Conservation (phyloP, 306 rosid genomes). For the Cucurbita pepo region DNA sequence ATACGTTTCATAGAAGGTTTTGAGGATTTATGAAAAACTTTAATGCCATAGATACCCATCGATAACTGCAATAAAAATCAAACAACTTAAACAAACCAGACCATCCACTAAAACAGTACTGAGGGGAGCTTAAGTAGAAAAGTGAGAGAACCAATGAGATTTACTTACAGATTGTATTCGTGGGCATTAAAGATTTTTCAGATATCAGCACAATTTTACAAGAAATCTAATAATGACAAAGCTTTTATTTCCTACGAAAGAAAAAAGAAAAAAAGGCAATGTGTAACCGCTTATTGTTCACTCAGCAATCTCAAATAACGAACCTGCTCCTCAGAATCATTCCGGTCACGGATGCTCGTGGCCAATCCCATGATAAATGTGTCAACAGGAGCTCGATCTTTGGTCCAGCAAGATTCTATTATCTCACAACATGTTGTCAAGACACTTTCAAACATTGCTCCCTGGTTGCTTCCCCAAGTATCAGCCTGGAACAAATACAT, state of each 20-base stretch:
- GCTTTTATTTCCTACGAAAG: neutral
- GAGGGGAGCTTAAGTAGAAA: too few species aligned
- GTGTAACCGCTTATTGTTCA: neutral
- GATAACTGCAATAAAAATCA: neutral
- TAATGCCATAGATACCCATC: neutral
- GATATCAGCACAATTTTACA: neutral
- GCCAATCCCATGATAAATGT: constrained; percentile 96
- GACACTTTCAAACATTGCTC: constrained; percentile 85
- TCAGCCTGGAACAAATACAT: constrained; percentile 47
- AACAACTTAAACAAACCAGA: neutral
- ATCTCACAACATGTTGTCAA: constrained; percentile 65
- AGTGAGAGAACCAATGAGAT: neutral
- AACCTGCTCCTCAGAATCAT: constrained; percentile 88
- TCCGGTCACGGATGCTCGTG: constrained; percentile 83
- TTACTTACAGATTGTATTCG: neutral
- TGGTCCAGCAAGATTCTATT: constrained; percentile 89
- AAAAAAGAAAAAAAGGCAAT: neutral
- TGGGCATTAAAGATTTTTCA: neutral
- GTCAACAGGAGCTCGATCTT: constrained; percentile 93
- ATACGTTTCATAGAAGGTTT: neutral
- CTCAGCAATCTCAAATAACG: constrained; percentile 7
- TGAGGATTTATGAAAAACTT: neutral
- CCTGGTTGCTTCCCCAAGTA: constrained; percentile 76
- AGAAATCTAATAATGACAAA: neutral
- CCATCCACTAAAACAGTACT: neutral